phyloP scores from a whole-genome alignment of 2,329 filamentous ascomycete species.

The Lasiodiplodia sp. region DNA sequence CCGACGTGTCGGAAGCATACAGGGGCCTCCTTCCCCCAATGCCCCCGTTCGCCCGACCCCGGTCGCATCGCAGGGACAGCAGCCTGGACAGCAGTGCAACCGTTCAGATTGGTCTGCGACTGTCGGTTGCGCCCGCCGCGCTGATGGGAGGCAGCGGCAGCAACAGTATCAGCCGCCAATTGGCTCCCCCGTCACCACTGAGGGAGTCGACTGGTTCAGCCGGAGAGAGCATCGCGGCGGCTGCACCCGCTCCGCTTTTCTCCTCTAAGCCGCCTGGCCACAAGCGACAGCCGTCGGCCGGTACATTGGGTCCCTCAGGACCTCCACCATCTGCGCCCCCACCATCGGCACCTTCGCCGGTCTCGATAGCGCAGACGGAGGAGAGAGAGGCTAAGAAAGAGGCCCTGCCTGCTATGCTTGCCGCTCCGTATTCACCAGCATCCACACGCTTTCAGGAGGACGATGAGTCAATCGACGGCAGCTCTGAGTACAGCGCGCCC shows the following conservation, averaged over 20 bases:
- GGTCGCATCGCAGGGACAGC: slow-evolving; percentile 61
- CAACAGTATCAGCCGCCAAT: slow-evolving; percentile 35
- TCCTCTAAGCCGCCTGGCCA: background rate
- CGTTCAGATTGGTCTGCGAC: slow-evolving; percentile 73
- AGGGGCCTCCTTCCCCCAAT: slow-evolving; percentile 34
- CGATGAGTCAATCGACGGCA: slow-evolving; percentile 3
- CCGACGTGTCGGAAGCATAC: slow-evolving; percentile 45
- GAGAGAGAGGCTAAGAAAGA: background rate
- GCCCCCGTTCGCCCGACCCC: slow-evolving; percentile 52
- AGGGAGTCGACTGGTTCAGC: slow-evolving; percentile 40
- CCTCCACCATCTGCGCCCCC: slow-evolving; percentile 7
- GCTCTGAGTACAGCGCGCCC: slow-evolving; percentile 8
- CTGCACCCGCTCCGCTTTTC: slow-evolving; percentile 15
- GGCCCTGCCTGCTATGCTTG: background rate
- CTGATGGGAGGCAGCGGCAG: slow-evolving; percentile 44
- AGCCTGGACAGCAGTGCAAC: slow-evolving; percentile 72
- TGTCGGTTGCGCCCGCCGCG: slow-evolving; percentile 60
- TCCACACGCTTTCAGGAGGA: slow-evolving; percentile 22
- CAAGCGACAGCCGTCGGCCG: slow-evolving; percentile 1
- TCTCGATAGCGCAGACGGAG: background rate
- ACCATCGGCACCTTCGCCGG: slow-evolving; percentile 7
- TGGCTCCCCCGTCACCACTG: slow-evolving; percentile 2
- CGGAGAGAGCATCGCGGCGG: slow-evolving; percentile 36
- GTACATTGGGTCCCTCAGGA: slow-evolving; percentile 1
- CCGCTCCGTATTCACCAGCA: slow-evolving; percentile 4